Evolutionary conservation across 345 rosid species (phyloP), one percentile per base, ranked within the genome.

Genomic region (Kandelia obovata): DNA sequence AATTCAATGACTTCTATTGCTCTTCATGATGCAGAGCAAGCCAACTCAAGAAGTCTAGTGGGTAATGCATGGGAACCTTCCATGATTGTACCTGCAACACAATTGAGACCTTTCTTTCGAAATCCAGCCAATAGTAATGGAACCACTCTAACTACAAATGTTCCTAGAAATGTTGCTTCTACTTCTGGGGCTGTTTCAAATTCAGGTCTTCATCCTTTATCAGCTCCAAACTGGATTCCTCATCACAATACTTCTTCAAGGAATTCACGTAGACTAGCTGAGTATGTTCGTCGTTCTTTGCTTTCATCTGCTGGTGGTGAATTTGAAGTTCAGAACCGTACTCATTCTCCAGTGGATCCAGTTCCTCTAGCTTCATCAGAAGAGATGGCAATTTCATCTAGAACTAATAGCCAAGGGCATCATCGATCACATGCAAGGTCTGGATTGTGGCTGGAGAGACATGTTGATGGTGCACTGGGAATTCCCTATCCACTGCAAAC

Each of bases 281-380:
- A 88, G 72, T 79, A 82, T 74, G 84, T 86, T 37, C 91, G 87
- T 57, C 85, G 91, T 53, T 91, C 98, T 2, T 77, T 91, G 70
- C 69, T 87, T 73, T 67, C 93, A 77, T 77, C 91, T 34, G 65
- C 71, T 72, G 78, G 65, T 64, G 58, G 82, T 43, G 94, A 83
- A 47, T 62, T 86, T 64, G 84, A 77, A 58, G 85, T 80, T 53
- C 87, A 81, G 55, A 80, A 83, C 80, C 79, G 73, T 62, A 76
- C 62, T 64, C 79, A 76, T 71, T 47, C 78, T 52, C 46, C 79
- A 13, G 61, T 66, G 66, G 81, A 70, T 64, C 70, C 87, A 20
- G 81, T 71, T 49, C 80, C 81, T 62, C 73, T 80, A 61, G 71
- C 79, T 64, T 61, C 86, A 43, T 47, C 83, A 1, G 88, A 73